Base-by-base conservation (phyloP, 306 rosid species). In the Erythrophleum fordii region DNA sequence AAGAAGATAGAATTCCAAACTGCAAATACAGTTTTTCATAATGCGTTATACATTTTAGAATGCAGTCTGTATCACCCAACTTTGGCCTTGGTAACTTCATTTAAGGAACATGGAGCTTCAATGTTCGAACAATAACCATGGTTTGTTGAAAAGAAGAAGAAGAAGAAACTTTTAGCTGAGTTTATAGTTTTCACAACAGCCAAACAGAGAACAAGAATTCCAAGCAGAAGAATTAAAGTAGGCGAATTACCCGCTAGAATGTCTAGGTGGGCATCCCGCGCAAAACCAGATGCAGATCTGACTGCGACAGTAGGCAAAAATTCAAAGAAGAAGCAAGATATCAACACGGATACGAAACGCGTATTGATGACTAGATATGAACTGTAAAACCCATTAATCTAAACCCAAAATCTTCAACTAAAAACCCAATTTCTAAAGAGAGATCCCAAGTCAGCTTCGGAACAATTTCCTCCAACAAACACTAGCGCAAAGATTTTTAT, bases 351-450 rank as follows among this genome's bases (percentile, higher is more conserved):
- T 59, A 88, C 68, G 81, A 81, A 94, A 94, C 93, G 93, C 93
- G 97, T 87, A 62, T 85, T 81, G 85, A 88, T 87, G 98, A 90
- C 82, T n/a, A 86, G 81, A 81, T 68, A 92, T 94, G 94, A 92
- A 91, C 97, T 88, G 94, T 89, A 87, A 90, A 84, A 83, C 89
- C 77, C 84, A 81, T 17, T 83, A 85, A 86, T 86, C 89, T 76
- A 81, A 88, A 72, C 82, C 89, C 86, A 82, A 81, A 86, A 81
- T 73, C 86, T 76, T 72, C 55, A 28, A 46, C 62, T 53, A 62
- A 69, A 81, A 76, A 82, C 70, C 39, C 42, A 71, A 70, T 62
- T 72, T 76, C 51, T 77, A 66, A 55, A 73, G 45, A 77, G 71
- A 59, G 65, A 76, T 8, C 66, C 83, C 62, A 73, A 56, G 91